Evolutionary conservation across 2,329 filamentous ascomycete genomes (phyloP).

Genomic region (Epichloe uncinata): DNA sequence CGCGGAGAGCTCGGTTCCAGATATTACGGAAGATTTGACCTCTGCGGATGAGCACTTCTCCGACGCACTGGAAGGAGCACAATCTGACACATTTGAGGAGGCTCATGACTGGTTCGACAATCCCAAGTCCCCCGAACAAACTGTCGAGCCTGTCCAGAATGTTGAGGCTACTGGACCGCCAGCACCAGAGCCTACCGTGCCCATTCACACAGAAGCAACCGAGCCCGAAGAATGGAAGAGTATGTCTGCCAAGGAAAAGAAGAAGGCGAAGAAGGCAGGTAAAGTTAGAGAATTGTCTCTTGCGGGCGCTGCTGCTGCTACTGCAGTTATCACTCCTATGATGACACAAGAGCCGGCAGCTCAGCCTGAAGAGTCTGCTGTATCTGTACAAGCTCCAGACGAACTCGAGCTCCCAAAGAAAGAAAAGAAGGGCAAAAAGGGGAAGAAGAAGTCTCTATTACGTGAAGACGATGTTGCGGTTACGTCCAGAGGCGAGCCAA

Average conservation of each 20-base stretch:
- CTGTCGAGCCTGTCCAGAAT: not conserved
- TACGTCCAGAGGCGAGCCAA: not conserved
- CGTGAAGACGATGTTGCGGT: not conserved
- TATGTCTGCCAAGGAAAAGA: conserved; percentile 10
- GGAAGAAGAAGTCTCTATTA: conserved; percentile 8
- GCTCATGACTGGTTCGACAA: conserved; percentile 7
- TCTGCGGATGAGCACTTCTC: conserved; percentile 25
- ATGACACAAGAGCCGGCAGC: not conserved
- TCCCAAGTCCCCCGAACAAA: not conserved
- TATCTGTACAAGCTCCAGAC: conserved; percentile 2
- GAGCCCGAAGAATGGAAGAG: conserved; percentile 8
- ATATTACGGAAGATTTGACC: conserved; percentile 18
- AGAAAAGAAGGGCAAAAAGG: conserved; percentile 10
- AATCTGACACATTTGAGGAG: conserved; percentile 12
- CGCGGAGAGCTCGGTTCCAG: conserved; percentile 8
- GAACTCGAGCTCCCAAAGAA: conserved; percentile 7
- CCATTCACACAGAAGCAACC: conserved; percentile 4
- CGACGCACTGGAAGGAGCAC: conserved; percentile 18
- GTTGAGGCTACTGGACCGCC: conserved; percentile 6
- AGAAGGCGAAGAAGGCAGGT: conserved; percentile 10
- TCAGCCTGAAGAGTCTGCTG: conserved; percentile 4
- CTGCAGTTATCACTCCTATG: conserved; percentile 1
- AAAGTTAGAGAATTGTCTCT: conserved; percentile 8
- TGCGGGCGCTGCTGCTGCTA: conserved; percentile 2
- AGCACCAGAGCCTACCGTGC: conserved; percentile 1